Evolutionary conservation across 768 basidiomycete species (phyloP).

Genomic region (Xerocomus brunneocitrinus): DNA sequence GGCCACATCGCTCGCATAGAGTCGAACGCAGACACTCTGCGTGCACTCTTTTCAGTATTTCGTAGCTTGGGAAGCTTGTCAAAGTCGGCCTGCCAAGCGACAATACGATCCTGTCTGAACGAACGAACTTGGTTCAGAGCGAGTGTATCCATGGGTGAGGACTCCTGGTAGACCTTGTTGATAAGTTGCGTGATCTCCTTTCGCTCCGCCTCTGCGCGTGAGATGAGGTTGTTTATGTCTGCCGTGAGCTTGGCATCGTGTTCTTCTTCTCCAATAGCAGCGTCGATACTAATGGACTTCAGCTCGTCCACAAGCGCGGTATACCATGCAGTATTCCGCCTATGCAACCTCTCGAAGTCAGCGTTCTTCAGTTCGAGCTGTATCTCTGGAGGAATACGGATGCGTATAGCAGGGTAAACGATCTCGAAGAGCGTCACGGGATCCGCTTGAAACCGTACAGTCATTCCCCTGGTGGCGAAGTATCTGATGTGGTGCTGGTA

Average conservation of each 20-base stretch:
- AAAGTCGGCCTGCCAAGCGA: constrained; percentile 95
- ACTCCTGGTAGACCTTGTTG: constrained; percentile 76
- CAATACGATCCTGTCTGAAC: constrained; percentile 86
- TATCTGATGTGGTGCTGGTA: constrained; percentile 91
- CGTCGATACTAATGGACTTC: constrained; percentile 71
- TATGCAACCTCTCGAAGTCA: constrained; percentile 78
- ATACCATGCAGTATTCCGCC: constrained; percentile 72
- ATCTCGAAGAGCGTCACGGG: constrained; percentile 80
- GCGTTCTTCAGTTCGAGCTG: constrained; percentile 87
- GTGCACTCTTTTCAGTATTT: constrained; percentile 46
- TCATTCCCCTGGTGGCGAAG: constrained; percentile 80
- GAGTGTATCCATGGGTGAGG: constrained; percentile 77
- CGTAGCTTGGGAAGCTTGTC: constrained; percentile 77
- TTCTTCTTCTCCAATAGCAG: constrained; percentile 74
- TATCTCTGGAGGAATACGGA: constrained; percentile 81
- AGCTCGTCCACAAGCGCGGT: constrained; percentile 70
- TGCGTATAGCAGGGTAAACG: constrained; percentile 82
- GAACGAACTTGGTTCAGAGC: constrained; percentile 83
- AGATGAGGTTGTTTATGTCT: constrained; percentile 63
- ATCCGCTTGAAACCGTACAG: constrained; percentile 85
- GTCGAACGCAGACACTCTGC: constrained; percentile 59
- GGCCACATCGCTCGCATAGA: constrained; percentile 74
- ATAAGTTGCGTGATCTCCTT: constrained; percentile 70
- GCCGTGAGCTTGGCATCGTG: constrained; percentile 56
- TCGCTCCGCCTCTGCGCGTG: constrained; percentile 69